Conservation (phyloP, 2,329 filamentous ascomycete species). For the Pleoardoris graminearum region DNA sequence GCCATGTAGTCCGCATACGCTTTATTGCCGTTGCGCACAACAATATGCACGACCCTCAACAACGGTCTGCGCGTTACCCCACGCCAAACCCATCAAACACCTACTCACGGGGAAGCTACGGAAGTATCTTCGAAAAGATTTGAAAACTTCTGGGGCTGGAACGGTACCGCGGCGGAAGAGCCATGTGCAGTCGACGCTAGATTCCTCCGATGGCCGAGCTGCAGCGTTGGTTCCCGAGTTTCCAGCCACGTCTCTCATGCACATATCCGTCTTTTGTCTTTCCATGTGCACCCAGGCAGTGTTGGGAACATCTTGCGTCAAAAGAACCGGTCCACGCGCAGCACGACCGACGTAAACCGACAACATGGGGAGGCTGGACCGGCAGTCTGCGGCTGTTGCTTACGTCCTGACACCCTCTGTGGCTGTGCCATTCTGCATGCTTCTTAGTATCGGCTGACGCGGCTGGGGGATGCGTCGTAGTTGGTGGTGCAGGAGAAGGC, state of each 20-base stretch:
- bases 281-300: too few relatives aligned
- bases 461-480: too few relatives aligned
- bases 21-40: background rate
- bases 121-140: background rate
- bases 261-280: too few relatives aligned
- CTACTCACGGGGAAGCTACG: background rate
- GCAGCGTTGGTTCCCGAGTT: slow-evolving; percentile 6
- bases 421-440: background rate
- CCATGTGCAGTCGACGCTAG: slow-evolving; percentile 16
- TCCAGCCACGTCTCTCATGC: too few relatives aligned
- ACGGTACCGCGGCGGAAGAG: slow-evolving; percentile 6
- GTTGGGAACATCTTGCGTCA: too few relatives aligned
- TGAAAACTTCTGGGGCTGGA: background rate
- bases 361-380: background rate
- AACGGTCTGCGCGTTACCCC: background rate
- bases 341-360: background rate
- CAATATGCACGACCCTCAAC: background rate
- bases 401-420: background rate
- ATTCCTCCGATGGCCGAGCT: slow-evolving; percentile 7
- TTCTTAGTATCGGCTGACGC: too few relatives aligned
- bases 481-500: too few relatives aligned
- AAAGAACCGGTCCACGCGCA: slow-evolving; percentile 8
- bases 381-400: background rate
- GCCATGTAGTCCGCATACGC: background rate
- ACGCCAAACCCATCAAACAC: slow-evolving; percentile 1